phyloP scores from a whole-genome alignment of 257 asterid genomes.

The Gynochthodes officinalis region DNA sequence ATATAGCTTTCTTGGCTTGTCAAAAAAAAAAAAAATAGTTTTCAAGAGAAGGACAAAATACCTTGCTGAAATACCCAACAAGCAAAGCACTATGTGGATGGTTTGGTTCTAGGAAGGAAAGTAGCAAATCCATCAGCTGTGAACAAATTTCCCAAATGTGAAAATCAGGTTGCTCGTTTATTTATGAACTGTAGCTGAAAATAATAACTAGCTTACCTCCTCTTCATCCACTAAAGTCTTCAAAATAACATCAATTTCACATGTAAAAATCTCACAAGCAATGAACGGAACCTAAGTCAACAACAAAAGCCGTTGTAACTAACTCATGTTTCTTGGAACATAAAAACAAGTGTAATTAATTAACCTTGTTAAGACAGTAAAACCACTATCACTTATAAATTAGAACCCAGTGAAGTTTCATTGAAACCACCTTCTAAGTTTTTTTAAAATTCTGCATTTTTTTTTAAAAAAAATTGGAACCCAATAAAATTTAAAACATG shows the following conservation, averaged over 20 bases:
- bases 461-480: no score
- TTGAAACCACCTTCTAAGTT: no score
- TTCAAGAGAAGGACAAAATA: slow-evolving; percentile 27
- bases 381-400: not conserved
- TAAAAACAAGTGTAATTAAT: not conserved
- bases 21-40: no score
- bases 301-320: not conserved
- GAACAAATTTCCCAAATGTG: slow-evolving; percentile 21
- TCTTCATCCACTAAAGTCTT: slow-evolving; percentile 93
- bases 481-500: no score
- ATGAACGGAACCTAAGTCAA: slow-evolving; percentile 77
- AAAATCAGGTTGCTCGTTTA: slow-evolving; percentile 19
- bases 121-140: slow-evolving; percentile 92
- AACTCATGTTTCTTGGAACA: not conserved
- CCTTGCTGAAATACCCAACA: slow-evolving; percentile 99
- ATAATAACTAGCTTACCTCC: slow-evolving; percentile 48
- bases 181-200: slow-evolving; percentile 13
- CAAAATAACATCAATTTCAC: slow-evolving; percentile 96
- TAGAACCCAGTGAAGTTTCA: no score
- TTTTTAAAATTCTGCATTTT: no score
- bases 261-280: slow-evolving; percentile 93
- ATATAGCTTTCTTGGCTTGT: no score
- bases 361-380: not conserved
- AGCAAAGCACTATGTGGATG: slow-evolving; percentile 79
- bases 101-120: slow-evolving; percentile 90